Conservation (phyloP, 2,329 filamentous ascomycete species). For the Lasiodiplodia gonubiensis region DNA sequence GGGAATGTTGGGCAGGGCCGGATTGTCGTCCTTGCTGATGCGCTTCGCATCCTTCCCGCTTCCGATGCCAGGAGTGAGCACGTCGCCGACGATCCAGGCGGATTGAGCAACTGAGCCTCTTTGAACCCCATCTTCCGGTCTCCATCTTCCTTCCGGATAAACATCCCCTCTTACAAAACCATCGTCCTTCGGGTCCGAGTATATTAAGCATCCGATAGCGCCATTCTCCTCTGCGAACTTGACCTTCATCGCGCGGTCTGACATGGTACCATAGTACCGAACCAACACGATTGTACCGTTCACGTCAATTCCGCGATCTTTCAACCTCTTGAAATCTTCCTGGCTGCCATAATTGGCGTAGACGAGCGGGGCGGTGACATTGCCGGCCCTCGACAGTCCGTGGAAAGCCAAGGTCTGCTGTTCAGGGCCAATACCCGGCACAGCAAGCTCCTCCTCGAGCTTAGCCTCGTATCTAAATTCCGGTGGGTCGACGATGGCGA, state of each 20-base stretch:
- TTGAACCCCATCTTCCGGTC: conserved; percentile 83
- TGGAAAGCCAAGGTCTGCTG: conserved; percentile 81
- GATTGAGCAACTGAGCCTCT: conserved; percentile 79
- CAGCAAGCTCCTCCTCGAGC: conserved; percentile 75
- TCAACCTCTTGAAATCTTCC: conserved; percentile 78
- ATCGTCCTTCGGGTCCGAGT: conserved; percentile 87
- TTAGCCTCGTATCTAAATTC: conserved; percentile 77
- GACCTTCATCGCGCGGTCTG: conserved; percentile 78
- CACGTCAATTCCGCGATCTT: conserved; percentile 73
- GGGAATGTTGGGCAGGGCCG: conserved; percentile 80
- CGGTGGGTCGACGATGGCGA: conserved; percentile 77
- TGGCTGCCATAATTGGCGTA: conserved; percentile 92
- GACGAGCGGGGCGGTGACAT: conserved; percentile 83
- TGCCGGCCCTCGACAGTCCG: conserved; percentile 83
- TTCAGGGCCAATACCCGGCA: conserved; percentile 52
- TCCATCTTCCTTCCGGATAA: conserved; percentile 78
- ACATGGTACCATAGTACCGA: conserved; percentile 75
- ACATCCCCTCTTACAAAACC: conserved; percentile 75
- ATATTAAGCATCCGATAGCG: conserved; percentile 86
- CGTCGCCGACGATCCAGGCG: conserved; percentile 85
- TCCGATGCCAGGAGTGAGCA: conserved; percentile 87
- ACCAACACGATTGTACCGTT: conserved; percentile 85
- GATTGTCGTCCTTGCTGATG: conserved; percentile 71
- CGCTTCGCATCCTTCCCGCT: conserved; percentile 70
- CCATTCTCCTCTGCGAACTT: conserved; percentile 88